Base-by-base conservation (phyloP, 805 yeast genomes). In the Schwanniomyces sp. region DNA sequence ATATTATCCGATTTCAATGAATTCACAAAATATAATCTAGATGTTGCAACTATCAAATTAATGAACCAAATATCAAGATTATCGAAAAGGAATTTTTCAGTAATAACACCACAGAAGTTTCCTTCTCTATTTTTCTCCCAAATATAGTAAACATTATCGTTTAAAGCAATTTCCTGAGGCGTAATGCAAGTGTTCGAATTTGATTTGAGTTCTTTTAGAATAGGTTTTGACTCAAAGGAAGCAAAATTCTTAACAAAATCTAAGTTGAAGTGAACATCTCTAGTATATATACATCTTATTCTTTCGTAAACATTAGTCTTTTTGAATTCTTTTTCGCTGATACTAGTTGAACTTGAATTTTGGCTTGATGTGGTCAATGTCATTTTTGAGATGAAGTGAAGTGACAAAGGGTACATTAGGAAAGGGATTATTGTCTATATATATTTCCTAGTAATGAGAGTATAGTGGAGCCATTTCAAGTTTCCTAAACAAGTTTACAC, bases 11-110 rank as follows among this genome's bases (percentile, higher is more conserved):
- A 21, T 4, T 21, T 21, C 3, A 5, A 21, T n/a, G 54, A 50
- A 9, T 32, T 32, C 8, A 3, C 16, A 40, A 48, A 62, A 10
- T 49, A 48, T 12, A 60, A 53, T 7, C 45, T 53, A 6, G 64
- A 51, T 17, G 61, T 59, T 9, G 51, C 46, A 6, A 63, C 52
- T 30, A 70, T 44, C 8, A 70, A 56, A 30, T 56, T 48, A 43
- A 67, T 53, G 43, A 70, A 65, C 75, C 75, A 72, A 14, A 41
- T 25, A 24, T 70, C 72, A 52, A 70, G 66, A 0, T 44, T 51
- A 10, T 53, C 51, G 4, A 56, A 51, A 8, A 52, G 56, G 30
- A 64, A 61, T 2, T 38, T 40, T n/a, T 61, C 59, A 6, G 70
- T 63, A 18, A 67, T 53, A n/a, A 68, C 43, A 1, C 76, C 76